phyloP scores from a whole-genome alignment of 805 yeast species.

The Komagataella populi region DNA sequence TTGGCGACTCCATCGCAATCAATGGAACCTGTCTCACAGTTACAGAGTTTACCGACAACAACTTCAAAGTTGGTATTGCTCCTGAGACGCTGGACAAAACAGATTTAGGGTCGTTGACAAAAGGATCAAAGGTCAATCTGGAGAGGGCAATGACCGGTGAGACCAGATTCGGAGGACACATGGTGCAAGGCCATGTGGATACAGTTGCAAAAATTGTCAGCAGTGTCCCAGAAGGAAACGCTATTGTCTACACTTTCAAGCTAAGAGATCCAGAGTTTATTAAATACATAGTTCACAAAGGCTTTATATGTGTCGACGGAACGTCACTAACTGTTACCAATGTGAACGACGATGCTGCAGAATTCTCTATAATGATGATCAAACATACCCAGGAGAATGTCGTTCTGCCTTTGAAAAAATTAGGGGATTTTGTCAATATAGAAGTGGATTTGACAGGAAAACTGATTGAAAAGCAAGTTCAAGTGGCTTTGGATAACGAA shows the following conservation, averaged over 20 bases:
- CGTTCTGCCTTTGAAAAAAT: conserved; percentile 46
- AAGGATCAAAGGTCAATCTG: conserved; percentile 60
- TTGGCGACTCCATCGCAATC: conserved; percentile 89
- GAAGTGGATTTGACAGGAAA: conserved; percentile 96
- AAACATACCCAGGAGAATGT: conserved; percentile 82
- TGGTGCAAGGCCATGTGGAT: conserved; percentile 97
- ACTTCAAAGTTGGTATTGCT: conserved; percentile 82
- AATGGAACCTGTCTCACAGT: conserved; percentile 91
- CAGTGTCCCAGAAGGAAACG: conserved; percentile 51
- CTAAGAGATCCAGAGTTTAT: conserved; percentile 48
- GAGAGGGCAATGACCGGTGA: conserved; percentile 82
- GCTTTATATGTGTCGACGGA: conserved; percentile 88
- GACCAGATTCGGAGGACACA: conserved; percentile 89
- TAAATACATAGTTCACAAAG: conserved; percentile 84
- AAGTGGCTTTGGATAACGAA: conserved; percentile 38
- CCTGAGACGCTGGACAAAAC: conserved; percentile 85
- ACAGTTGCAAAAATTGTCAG: conserved; percentile 59
- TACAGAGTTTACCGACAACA: conserved; percentile 48
- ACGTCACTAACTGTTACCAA: conserved; percentile 79
- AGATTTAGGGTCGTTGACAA: conserved; percentile 46
- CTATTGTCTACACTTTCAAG: conserved; percentile 63
- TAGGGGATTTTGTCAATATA: conserved; percentile 64
- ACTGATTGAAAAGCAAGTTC: conserved; percentile 77
- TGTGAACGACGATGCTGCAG: conserved; percentile 44
- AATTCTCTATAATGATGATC: conserved; percentile 82